Evolutionary conservation across 2,329 filamentous ascomycete genomes (phyloP), one percentile per base, ranked within the genome.

Genomic region (Coniella vitis): DNA sequence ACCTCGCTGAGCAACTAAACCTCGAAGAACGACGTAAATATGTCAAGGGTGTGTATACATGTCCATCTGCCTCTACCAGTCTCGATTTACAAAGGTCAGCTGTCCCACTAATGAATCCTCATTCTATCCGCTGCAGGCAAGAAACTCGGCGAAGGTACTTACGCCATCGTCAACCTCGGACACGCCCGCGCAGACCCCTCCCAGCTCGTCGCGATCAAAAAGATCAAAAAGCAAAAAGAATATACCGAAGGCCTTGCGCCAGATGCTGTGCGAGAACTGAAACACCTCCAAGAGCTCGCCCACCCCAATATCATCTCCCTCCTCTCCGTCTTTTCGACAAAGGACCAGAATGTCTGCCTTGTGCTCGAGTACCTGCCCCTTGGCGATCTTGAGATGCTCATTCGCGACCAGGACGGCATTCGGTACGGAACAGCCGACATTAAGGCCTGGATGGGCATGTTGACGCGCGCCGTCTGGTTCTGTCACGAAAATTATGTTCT

Each of bases 391-490:
- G 89, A 97, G 68, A 89, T 90, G 77, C 79, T 98, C 51, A 95
- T 95, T 65, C 87, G 88, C 65, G 90, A 97, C 67, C 82, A 79
- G 25, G 78, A 84, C 39, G 73, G 73, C 47, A 84, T 96, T 40
- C 81, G 83, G 47, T 97, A 97, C 66, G 87, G 87, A 54, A 80
- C 82, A 10, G 86, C 87, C 16, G 93, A 98, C 66, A 90, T 97
- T 66, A 98, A 98, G 67, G 86, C 90, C 14, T 98, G 93, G 93
- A 95, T 96, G 84, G 87, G 87, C 55, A 97, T 97, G 93, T 78
- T 97, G n/a, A 80, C 79, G 22, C 83, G 91, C 37, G 93, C 87
- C 21, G 82, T 97, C 22, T 95, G 89, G 84, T 98, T 95, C 73
- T 97, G 93, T 67, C 93, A 98, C 67, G 87, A 90, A 63, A 94